phyloP scores from a whole-genome alignment of 768 basidiomycete species.

The Plicaturopsis crispa region DNA sequence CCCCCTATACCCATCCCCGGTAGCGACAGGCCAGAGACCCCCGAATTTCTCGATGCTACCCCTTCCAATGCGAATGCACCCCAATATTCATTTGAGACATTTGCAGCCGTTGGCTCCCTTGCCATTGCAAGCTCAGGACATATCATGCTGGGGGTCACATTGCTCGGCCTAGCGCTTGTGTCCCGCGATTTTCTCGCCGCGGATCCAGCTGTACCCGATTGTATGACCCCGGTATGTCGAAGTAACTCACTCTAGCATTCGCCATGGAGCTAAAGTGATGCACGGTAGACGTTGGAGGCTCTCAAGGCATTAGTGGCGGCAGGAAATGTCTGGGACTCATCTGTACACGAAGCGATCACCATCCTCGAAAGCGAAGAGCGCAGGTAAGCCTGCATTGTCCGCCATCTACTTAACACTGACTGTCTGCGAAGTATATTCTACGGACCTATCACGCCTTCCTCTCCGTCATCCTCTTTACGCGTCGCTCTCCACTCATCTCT shows the following conservation, averaged over 20 bases:
- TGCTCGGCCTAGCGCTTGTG: too few relatives aligned
- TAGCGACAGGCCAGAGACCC: too few relatives aligned
- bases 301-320: slow-evolving; percentile 62
- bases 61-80: too few relatives aligned
- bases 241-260: slow-evolving; percentile 1
- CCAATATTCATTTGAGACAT: too few relatives aligned
- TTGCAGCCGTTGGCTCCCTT: too few relatives aligned
- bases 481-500: slow-evolving; percentile 68
- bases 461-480: slow-evolving; percentile 53
- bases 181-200: too few relatives aligned
- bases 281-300: slow-evolving; percentile 55
- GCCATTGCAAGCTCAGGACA: too few relatives aligned
- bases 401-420: slow-evolving; percentile 3
- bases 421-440: slow-evolving; percentile 23
- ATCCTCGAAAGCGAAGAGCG: slow-evolving; percentile 65
- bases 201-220: too few relatives aligned
- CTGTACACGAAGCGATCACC: slow-evolving; percentile 60
- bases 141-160: too few relatives aligned
- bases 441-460: slow-evolving; percentile 35
- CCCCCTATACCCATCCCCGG: slow-evolving; percentile 13
- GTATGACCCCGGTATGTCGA: slow-evolving; percentile 47
- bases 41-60: too few relatives aligned
- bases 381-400: slow-evolving; percentile 32
- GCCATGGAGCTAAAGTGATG: too few relatives aligned
- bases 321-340: slow-evolving; percentile 67